Evolutionary conservation across 495 filamentous ascomycete species (phyloP), one percentile per base, ranked within the genome.

Genomic region (Talaromyces proteolyticus): DNA sequence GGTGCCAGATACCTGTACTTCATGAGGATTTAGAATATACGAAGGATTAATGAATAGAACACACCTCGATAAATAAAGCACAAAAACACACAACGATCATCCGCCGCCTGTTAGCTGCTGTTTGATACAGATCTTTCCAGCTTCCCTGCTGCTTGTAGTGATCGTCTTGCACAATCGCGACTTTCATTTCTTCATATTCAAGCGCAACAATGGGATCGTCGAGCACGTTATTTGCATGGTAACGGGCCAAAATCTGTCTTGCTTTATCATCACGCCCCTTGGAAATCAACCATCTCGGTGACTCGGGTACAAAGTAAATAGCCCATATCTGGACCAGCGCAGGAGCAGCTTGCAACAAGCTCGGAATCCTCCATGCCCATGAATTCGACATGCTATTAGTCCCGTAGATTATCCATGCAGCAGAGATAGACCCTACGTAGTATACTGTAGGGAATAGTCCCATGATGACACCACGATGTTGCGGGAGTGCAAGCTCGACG

Each of bases 301-400:
- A 79, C 55, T 86, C 82, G 1, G 82, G 82, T 3, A 79, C 61
- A 50, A 80, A 73, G 52, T 72, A 68, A 34, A 83, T 54, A 17
- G 56, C 57, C 25, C n/a, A 10, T 10, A 67, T 44, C 17, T 67
- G 64, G 16, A 67, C 14, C 49, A 53, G 47, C 20, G 64, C 57
- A 1, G 62, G 73, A 6, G 54, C 53, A 40, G 84, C 66, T 51
- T 86, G 83, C 17, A 86, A 51, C 4, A 83, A 44, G 0, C 76
- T 82, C 1, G 82, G 84, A 21, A 85, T 79, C 37, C 80, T 66
- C 84, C 82, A 87, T 3, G 80, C 75, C 82, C 82, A 86, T 47
- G 80, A 67, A 49, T 63, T 73, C 0, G 67, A 23, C 48, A 85
- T 80, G 5, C 55, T 55, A 48, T 79, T 73, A 1, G 81, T 86